phyloP scores from a whole-genome alignment of 108 stramenopile species.

The Chaetoceros muelleri region DNA sequence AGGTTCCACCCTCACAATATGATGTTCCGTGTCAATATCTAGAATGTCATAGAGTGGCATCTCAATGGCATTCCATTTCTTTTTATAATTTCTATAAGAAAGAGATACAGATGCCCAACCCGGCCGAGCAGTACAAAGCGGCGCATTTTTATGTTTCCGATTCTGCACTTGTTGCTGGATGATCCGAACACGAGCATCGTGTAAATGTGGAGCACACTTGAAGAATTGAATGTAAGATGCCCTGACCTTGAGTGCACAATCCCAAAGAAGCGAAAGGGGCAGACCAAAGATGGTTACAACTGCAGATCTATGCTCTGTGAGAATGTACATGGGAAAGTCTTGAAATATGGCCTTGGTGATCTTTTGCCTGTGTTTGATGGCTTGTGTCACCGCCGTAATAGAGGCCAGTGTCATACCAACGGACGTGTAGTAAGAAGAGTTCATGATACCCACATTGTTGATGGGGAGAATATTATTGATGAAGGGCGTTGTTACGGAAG shows the following conservation, averaged over 20 bases:
- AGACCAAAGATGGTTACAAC: constrained; percentile 2
- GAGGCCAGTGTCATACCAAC: neutral
- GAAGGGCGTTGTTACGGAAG: too few species aligned
- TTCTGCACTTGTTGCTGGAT: constrained; percentile 13
- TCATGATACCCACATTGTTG: too few species aligned
- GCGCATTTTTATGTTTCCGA: constrained; percentile 8
- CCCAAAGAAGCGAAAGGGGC: neutral
- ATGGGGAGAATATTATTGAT: too few species aligned
- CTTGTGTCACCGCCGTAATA: neutral
- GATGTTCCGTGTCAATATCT: constrained; percentile 13
- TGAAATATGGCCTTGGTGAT: neutral
- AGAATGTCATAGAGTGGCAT: constrained; percentile 28
- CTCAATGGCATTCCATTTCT: constrained; percentile 22
- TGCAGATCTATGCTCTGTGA: neutral
- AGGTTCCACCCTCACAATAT: constrained; percentile 25
- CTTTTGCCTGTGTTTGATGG: neutral
- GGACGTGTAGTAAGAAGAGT: too few species aligned
- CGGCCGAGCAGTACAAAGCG: constrained; percentile 21
- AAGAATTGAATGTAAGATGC: constrained; percentile 11
- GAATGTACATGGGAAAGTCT: neutral
- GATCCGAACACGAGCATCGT: constrained; percentile 13
- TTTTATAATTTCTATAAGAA: constrained; percentile 19
- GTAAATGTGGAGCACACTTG: constrained; percentile 15
- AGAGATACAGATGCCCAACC: constrained; percentile 16
- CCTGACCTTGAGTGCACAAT: constrained; percentile 1